These are phyloP conservation scores for Schwanniomyces polymorphus DNA, from an alignment of 805 yeast genomes.

Conservation along the genomic window DNA sequence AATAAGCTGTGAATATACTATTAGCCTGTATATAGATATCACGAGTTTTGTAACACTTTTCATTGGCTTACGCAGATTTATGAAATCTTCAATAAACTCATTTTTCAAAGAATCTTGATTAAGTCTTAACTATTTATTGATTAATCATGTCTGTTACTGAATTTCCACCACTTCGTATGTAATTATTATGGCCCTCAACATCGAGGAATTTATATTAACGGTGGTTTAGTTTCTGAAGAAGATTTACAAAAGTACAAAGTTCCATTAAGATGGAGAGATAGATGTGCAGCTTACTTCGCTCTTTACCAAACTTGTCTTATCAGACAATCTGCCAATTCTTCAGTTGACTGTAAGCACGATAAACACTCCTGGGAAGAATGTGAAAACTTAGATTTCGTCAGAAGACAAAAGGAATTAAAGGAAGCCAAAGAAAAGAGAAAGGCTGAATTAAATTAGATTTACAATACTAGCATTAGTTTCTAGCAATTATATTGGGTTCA, in stretches of 20 bases:
- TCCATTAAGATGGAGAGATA: slow-evolving; percentile 78
- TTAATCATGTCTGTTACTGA: slow-evolving; percentile 34
- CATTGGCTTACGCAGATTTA: slow-evolving; percentile 12
- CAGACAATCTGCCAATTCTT: slow-evolving; percentile 42
- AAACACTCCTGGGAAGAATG: slow-evolving; percentile 86
- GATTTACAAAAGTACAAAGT: slow-evolving; percentile 79
- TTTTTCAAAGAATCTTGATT: not conserved
- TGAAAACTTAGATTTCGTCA: slow-evolving; percentile 75
- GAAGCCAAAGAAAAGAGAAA: slow-evolving; percentile 47
- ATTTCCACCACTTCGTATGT: slow-evolving; percentile 45
- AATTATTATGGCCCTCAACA: not conserved
- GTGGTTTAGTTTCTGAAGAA: slow-evolving; percentile 63
- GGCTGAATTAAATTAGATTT: slow-evolving; percentile 16
- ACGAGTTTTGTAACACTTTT: slow-evolving; percentile 5
- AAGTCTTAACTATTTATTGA: not conserved
- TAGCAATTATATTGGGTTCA: not conserved
- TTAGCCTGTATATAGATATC: slow-evolving; percentile 1
- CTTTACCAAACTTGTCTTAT: slow-evolving; percentile 44
- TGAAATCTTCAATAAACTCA: not conserved
- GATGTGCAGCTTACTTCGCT: slow-evolving; percentile 66
- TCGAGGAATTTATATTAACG: too few species aligned
- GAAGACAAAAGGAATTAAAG: slow-evolving; percentile 74
- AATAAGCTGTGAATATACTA: slow-evolving; percentile 4
- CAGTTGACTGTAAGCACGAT: slow-evolving; percentile 66
- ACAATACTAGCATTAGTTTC: not conserved